A percentile compares a stretch with the other conserved stretches of the same genome.
phyloP scores from a whole-genome alignment of 2,329 filamentous ascomycete species.

The Talaromyces sp. region DNA sequence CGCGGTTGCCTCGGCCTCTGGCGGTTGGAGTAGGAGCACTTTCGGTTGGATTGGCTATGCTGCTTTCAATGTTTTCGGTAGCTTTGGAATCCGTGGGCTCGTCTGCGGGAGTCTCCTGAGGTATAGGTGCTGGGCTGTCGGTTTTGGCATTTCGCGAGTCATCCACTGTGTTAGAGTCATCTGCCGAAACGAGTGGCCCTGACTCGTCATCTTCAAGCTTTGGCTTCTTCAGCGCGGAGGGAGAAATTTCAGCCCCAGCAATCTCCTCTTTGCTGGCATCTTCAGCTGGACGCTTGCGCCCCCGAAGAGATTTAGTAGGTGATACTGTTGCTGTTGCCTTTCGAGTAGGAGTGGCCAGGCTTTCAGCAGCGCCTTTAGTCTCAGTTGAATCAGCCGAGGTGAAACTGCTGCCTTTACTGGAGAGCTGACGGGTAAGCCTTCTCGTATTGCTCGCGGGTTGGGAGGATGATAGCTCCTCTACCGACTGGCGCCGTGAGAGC shows the following conservation, averaged over 20 bases:
- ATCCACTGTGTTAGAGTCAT: slow-evolving; percentile 14
- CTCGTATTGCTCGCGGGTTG: background rate
- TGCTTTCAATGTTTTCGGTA: slow-evolving; percentile 18
- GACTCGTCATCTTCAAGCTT: slow-evolving; percentile 26
- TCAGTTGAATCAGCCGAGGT: background rate
- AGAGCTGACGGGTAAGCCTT: background rate
- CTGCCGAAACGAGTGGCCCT: slow-evolving; percentile 13
- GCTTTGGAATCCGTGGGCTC: slow-evolving; percentile 17
- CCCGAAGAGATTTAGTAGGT: background rate
- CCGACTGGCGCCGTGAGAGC: slow-evolving; percentile 1
- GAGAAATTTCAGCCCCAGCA: slow-evolving; percentile 1
- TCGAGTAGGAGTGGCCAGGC: background rate
- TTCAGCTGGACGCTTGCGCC: slow-evolving; percentile 9
- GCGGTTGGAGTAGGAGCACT: slow-evolving; percentile 12
- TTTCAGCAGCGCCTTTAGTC: background rate
- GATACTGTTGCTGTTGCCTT: background rate
- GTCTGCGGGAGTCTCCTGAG: slow-evolving; percentile 10
- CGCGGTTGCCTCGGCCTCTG: slow-evolving; percentile 26
- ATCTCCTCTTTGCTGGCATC: background rate
- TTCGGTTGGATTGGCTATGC: slow-evolving; percentile 16
- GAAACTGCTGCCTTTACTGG: background rate
- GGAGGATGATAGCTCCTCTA: background rate
- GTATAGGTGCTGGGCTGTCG: slow-evolving; percentile 15
- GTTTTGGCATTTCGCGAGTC: slow-evolving; percentile 15
- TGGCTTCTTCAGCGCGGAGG: slow-evolving; percentile 22